phyloP scores from a whole-genome alignment of 106 monocot species.

The Platanthera zijinensis region DNA sequence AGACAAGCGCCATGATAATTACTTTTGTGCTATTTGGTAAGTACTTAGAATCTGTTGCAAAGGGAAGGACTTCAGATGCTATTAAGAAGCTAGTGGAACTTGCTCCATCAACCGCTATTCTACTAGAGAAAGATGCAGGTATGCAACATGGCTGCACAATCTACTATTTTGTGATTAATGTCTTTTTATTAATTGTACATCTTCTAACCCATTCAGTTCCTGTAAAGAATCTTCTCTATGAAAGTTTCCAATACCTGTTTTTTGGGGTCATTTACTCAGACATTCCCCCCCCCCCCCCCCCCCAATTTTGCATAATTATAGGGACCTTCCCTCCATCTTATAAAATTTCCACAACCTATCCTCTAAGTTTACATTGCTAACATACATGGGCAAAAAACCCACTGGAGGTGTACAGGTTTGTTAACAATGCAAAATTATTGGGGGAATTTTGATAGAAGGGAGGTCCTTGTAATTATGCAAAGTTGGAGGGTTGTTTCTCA shows the following conservation, averaged over 20 bases:
- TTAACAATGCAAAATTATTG: too few relatives aligned
- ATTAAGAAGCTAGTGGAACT: slow-evolving; percentile 95
- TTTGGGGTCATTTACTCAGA: not conserved
- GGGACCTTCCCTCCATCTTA: too few relatives aligned
- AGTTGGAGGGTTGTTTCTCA: too few relatives aligned
- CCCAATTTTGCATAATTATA: too few relatives aligned
- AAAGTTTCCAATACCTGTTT: not conserved
- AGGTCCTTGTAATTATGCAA: too few relatives aligned
- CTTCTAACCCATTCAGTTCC: not conserved
- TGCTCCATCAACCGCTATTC: slow-evolving; percentile 79
- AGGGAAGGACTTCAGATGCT: slow-evolving; percentile 92
- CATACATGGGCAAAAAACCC: too few relatives aligned
- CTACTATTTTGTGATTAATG: not conserved
- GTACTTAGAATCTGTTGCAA: slow-evolving; percentile 91
- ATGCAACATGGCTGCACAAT: not conserved
- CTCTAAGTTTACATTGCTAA: too few relatives aligned
- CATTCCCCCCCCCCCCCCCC: too few relatives aligned
- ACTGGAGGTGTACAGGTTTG: too few relatives aligned
- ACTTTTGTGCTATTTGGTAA: slow-evolving; percentile 96
- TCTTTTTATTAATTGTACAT: not conserved
- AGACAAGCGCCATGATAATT: slow-evolving; percentile 96
- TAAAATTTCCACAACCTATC: too few relatives aligned
- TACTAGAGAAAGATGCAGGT: slow-evolving; percentile 77
- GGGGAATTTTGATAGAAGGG: too few relatives aligned
- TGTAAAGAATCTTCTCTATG: not conserved